Evolutionary conservation across 495 filamentous ascomycete genomes (phyloP).

Genomic region (Bryoglossum gracile): DNA sequence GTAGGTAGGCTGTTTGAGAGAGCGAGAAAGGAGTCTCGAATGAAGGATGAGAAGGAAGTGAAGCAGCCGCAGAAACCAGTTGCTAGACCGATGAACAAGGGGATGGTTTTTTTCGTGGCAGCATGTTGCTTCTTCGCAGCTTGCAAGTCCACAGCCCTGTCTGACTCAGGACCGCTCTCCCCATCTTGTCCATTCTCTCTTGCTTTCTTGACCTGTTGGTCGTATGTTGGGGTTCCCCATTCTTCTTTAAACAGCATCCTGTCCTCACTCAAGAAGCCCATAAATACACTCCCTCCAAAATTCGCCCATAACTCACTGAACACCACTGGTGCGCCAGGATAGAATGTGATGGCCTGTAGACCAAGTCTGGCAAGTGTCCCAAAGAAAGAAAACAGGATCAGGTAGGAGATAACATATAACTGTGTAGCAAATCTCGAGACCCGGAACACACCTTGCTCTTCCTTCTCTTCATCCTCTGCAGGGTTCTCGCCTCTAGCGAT

Average conservation of each 20-base stretch:
- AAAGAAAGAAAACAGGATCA: slow-evolving; percentile 79
- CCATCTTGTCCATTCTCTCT: slow-evolving; percentile 28
- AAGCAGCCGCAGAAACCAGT: slow-evolving; percentile 93
- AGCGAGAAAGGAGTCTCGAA: slow-evolving; percentile 78
- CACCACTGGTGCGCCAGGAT: slow-evolving; percentile 67
- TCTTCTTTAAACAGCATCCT: slow-evolving; percentile 64
- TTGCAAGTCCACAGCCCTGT: slow-evolving; percentile 25
- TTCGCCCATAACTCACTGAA: slow-evolving; percentile 86
- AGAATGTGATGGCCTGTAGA: slow-evolving; percentile 72
- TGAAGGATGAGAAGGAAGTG: slow-evolving; percentile 87
- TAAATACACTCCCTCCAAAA: slow-evolving; percentile 70
- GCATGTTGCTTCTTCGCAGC: slow-evolving; percentile 46
- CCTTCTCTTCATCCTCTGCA: slow-evolving; percentile 6
- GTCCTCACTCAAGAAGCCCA: slow-evolving; percentile 85
- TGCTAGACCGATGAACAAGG: slow-evolving; percentile 84
- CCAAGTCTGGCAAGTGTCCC: slow-evolving; percentile 83
- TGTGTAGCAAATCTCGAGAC: slow-evolving; percentile 55
- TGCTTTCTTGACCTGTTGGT: slow-evolving; percentile 27
- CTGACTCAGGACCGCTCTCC: slow-evolving; percentile 22
- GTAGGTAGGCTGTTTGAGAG: slow-evolving; percentile 65
- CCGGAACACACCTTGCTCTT: neutral
- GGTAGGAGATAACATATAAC: slow-evolving; percentile 71
- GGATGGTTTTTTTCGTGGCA: slow-evolving; percentile 70
- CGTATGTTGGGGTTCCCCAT: slow-evolving; percentile 41
- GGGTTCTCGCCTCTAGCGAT: neutral